Evolutionary conservation across 305 asterid genomes (phyloP).

Genomic region (Fraxinus velutina): DNA sequence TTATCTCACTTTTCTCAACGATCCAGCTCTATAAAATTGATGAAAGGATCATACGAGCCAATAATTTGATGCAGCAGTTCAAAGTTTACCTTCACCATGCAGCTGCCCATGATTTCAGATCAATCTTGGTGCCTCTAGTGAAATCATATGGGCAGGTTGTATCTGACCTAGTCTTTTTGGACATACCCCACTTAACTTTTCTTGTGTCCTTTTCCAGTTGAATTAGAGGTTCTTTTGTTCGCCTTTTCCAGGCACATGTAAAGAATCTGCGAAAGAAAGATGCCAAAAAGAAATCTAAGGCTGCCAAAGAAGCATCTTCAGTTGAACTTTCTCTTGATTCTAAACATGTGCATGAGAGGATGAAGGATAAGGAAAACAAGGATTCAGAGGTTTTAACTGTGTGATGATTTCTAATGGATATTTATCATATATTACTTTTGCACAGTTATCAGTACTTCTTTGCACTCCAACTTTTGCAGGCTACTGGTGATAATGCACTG

Average conservation of each 20-base stretch:
- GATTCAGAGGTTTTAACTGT: constrained; percentile 57
- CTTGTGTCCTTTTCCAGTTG: not conserved
- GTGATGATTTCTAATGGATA: not conserved
- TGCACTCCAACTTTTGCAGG: constrained; percentile 43
- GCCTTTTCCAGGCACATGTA: not conserved
- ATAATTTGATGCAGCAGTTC: not conserved
- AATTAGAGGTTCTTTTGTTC: not conserved
- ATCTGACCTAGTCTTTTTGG: not conserved
- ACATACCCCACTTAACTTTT: not conserved
- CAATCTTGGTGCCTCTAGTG: not conserved
- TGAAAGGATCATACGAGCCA: not conserved
- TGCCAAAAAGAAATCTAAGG: not conserved
- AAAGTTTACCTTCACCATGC: not conserved
- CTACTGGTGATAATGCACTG: constrained; percentile 28
- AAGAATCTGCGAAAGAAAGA: not conserved
- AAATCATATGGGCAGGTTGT: not conserved
- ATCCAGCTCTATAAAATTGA: not conserved
- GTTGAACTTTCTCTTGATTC: constrained; percentile 82
- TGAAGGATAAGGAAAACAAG: constrained; percentile 74
- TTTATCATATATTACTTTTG: not conserved
- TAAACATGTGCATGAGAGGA: constrained; percentile 54
- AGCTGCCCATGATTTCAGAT: not conserved
- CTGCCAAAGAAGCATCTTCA: constrained; percentile 52
- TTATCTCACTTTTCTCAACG: not conserved
- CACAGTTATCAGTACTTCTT: constrained; percentile 10